These are phyloP conservation scores for Begonia peltatifolia DNA, from an alignment of 306 rosid species.

Conservation along the genomic window DNA sequence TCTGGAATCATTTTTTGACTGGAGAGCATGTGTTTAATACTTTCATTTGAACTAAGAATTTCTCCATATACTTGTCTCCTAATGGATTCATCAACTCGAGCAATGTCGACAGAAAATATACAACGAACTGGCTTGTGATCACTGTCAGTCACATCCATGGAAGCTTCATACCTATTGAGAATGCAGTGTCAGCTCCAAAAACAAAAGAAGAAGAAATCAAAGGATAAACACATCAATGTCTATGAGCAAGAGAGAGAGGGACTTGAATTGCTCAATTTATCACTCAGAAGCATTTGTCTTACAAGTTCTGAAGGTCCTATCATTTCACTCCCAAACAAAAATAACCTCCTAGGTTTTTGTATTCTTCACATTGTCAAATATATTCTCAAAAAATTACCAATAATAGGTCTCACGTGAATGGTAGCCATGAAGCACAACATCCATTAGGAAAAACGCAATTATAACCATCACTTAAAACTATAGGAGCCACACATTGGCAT, in stretches of 20 bases:
- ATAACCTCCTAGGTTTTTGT: no score
- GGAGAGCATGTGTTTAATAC: conserved; percentile 35
- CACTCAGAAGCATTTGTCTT: neutral
- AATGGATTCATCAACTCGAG: conserved; percentile 82
- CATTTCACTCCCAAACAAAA: no score
- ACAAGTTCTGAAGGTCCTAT: no score
- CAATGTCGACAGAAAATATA: conserved; percentile 65
- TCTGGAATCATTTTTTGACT: conserved; percentile 71
- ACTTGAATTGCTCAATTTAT: neutral
- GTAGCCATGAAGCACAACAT: no score
- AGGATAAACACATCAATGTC: neutral
- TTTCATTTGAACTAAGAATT: conserved; percentile 57
- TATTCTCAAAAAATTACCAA: no score
- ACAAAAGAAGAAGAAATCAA: neutral
- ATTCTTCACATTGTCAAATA: no score
- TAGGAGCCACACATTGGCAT: no score
- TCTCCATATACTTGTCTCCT: conserved; percentile 86
- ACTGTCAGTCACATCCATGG: conserved; percentile 97
- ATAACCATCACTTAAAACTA: no score
- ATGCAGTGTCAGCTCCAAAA: conserved; percentile 7
- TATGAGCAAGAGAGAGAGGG: neutral
- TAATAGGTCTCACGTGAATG: no score
- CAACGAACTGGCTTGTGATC: conserved; percentile 98
- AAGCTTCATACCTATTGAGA: conserved; percentile 70
- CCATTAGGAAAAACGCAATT: no score